Evolutionary conservation across 2,329 filamentous ascomycete species (phyloP), one percentile per base, ranked within the genome.

Genomic region (Curvularia lunata): DNA sequence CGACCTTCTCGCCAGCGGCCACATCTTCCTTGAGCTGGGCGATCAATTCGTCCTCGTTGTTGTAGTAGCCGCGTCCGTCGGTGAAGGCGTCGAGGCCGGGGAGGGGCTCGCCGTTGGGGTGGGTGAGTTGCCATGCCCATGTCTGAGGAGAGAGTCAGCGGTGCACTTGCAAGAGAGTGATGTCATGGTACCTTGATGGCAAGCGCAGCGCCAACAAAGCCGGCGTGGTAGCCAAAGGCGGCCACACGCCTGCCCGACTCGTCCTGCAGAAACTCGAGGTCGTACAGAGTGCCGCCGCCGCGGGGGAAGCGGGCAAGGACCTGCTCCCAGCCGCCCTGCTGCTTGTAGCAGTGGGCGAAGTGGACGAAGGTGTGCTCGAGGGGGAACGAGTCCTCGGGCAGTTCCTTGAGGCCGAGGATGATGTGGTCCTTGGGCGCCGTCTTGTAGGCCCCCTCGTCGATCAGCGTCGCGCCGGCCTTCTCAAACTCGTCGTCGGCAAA

Each of bases 191-290:
- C 73, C 68, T 77, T 78, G 67, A 77, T 71, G 38, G 75, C 75
- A 10, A 83, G 75, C 18, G 81, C 81, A 23, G 80, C 78, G n/a
- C 81, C 83, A 16, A 71, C 75, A 46, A 78, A 79, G n/a, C 77
- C 76, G 19, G 77, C 77, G 63, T 78, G 77, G 71, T 82, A 83
- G 56, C 88, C 85, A 68, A 92, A 91, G 1, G 88, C 87, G 8
- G 88, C 88, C 1, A 93, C 88, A 60, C 91, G 81, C 46, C 90
- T 83, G 37, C 90, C 90, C 28, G 80, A 83, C 63, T 88, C 85
- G 66, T 96, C 89, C 38, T 86, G 85, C 37, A 97, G 82, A 75
- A 97, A 97, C 75, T 97, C 93, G 37, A 97, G 84, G 71, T 97
- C 93, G 58, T 92, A 86, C 13, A 97, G 85, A 0, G 86, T 88